Evolutionary conservation across 371 early-diverging fungal species (phyloP), one percentile per base, ranked within the genome.

Genomic region (Lichtheimia hyalospora): DNA sequence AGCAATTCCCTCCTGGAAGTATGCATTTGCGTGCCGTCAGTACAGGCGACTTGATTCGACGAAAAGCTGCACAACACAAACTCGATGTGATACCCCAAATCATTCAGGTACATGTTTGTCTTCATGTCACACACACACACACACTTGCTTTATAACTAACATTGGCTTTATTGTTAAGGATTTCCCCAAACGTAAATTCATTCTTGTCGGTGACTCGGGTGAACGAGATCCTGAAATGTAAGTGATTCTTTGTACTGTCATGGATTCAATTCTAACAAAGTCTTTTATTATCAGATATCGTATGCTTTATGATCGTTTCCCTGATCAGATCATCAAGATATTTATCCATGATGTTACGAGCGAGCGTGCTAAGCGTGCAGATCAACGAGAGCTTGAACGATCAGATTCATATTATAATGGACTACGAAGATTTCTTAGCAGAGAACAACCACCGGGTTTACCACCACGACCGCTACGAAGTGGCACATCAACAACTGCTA

Each of bases 131-230:
- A n/a, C n/a, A n/a, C n/a, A n/a, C n/a, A n/a, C n/a, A n/a, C n/a
- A n/a, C n/a, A n/a, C n/a, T 3, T 43, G 2, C 13, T 25, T 27
- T 18, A 18, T 42, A 20, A 3, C 7, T 49, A 51, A 7, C 13
- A 34, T 3, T 34, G 12, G 7, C 10, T 34, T 34, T 10, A 34
- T 34, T 34, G 34, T 34, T n/a, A 16, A 67, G 58, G 68, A 68
- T 44, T 68, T 87, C 48, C 87, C 88, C 3, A 53, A 77, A 21
- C 79, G 88, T 23, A 83, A 84, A 62, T 88, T 88, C 63, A 81
- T 90, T 56, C 74, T 89, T 12, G 74, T 90, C 16, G 88, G 89
- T 21, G 90, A 90, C 60, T 81, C 85, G 40, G 90, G 90, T 49
- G 89, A 90, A 64, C 70, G 79, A 20, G 90, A 90, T 63, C 83